phyloP scores from a whole-genome alignment of 148 eudicot species.

The Vaccinium corymbosum region DNA sequence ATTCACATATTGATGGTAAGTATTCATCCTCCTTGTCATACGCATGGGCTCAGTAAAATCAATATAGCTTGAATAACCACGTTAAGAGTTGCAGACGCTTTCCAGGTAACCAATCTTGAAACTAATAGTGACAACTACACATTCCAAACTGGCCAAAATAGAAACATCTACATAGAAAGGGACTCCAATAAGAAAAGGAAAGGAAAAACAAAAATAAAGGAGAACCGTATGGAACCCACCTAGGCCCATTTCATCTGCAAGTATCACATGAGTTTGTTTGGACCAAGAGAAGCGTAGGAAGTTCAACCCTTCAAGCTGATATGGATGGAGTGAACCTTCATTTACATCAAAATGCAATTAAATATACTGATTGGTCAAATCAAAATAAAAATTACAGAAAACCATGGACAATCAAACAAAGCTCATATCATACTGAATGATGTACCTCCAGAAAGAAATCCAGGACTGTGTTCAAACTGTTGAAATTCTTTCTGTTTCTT shows the following conservation, averaged over 20 bases:
- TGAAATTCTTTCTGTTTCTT: conserved; percentile 79
- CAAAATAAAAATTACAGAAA: neutral
- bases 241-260: conserved; percentile 99
- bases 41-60: neutral
- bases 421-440: neutral
- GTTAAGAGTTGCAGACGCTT: neutral
- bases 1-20: neutral
- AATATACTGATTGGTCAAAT: neutral
- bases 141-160: neutral
- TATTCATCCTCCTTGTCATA: neutral
- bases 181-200: neutral
- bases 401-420: neutral
- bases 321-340: conserved; percentile 89
- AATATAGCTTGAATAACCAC: neutral
- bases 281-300: conserved; percentile 95
- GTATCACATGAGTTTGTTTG: conserved; percentile 95
- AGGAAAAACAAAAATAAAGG: neutral
- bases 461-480: conserved; percentile 82
- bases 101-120: neutral
- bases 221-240: conserved; percentile 39
- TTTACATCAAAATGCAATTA: conserved; percentile 16
- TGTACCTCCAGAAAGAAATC: conserved; percentile 75
- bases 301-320: conserved; percentile 97
- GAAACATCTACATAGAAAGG: neutral
- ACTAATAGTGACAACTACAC: neutral